A percentile compares a stretch with the other conserved stretches of the same genome.
Evolutionary conservation across 305 asterid species (phyloP).

Genomic region (Coffea humblotiana): DNA sequence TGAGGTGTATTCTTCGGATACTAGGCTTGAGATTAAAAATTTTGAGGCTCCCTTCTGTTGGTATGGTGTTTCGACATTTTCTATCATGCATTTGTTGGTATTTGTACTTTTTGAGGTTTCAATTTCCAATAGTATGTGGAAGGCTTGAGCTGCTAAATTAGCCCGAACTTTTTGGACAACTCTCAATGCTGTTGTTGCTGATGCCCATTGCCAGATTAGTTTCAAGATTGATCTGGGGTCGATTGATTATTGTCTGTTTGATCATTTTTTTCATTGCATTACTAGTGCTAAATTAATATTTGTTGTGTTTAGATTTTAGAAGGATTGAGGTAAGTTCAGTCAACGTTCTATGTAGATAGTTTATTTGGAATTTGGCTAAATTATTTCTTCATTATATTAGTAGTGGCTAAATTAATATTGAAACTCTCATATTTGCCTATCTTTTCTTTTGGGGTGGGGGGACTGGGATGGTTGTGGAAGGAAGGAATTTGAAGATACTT

Average conservation of each 20-base stretch:
- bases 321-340: background rate
- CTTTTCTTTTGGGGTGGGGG: no score
- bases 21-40: background rate
- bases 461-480: no score
- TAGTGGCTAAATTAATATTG: no score
- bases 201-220: background rate
- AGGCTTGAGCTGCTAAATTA: background rate
- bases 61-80: background rate
- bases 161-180: background rate
- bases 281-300: background rate
- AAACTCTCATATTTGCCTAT: no score
- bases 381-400: no score
- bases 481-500: no score
- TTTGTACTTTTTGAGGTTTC: background rate
- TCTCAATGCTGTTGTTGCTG: background rate
- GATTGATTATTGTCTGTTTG: background rate
- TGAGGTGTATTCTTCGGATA: background rate
- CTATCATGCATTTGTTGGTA: background rate
- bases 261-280: background rate
- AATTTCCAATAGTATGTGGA: background rate
- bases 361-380: background rate
- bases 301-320: background rate
- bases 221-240: background rate
- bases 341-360: background rate
- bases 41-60: constrained; percentile 8